phyloP scores from a whole-genome alignment of 2,329 filamentous ascomycete species.

The Diaporthe helianthi region DNA sequence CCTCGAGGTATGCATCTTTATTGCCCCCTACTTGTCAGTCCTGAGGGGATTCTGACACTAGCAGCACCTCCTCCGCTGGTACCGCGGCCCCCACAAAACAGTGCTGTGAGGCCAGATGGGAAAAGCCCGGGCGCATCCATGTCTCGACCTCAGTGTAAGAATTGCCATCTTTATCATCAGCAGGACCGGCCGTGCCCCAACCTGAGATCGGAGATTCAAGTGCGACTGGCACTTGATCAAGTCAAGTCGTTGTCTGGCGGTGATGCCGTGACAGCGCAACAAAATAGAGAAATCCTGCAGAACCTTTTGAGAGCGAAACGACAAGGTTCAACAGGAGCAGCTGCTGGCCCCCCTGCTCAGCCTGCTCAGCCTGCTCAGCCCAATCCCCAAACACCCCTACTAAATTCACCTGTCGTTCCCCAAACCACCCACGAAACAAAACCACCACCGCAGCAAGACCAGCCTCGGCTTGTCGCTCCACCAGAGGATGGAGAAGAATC shows the following conservation, averaged over 20 bases:
- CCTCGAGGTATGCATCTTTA: not conserved
- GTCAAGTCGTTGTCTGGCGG: constrained; percentile 52
- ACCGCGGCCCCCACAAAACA: not conserved
- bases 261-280: not conserved
- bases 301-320: constrained; percentile 19
- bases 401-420: not conserved
- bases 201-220: constrained; percentile 66
- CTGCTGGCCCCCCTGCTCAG: not conserved
- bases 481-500: not conserved
- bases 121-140: constrained; percentile 43
- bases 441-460: constrained; percentile 6
- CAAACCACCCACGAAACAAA: constrained; percentile 1
- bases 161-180: constrained; percentile 70
- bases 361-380: not conserved
- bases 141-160: constrained; percentile 66
- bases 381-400: constrained; percentile 14
- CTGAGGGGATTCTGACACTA: not conserved
- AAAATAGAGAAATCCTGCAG: constrained; percentile 27
- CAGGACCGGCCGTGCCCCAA: constrained; percentile 64
- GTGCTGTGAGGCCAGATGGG: not conserved
- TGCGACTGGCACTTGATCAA: constrained; percentile 68
- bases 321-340: not conserved
- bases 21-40: too few relatives aligned
- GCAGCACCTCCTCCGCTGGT: not conserved
- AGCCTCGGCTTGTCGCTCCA: constrained; percentile 21